Percentiles rank a stretch among this genome's conserved stretches.
Evolutionary conservation across 768 basidiomycete genomes (phyloP).

Genomic region (Russula griseocarnosa): DNA sequence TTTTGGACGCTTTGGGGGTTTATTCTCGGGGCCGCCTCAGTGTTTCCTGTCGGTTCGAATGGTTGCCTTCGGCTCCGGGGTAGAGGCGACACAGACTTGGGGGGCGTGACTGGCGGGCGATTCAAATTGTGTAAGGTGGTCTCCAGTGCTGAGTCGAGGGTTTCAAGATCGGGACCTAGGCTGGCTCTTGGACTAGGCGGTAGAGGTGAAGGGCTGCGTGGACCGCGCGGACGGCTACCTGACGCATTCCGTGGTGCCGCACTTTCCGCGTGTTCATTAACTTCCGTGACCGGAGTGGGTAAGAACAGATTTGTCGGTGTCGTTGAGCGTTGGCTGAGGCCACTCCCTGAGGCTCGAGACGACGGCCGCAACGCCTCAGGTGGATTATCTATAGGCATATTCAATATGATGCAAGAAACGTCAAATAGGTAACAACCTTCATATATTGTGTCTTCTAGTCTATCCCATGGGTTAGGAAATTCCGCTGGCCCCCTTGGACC

Average conservation of each 20-base stretch:
- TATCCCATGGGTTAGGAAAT: conserved; percentile 36
- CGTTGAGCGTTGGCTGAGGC: conserved; percentile 42
- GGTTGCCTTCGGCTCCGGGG: conserved; percentile 71
- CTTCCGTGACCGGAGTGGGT: conserved; percentile 41
- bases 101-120: conserved; percentile 31
- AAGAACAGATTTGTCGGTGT: conserved; percentile 42
- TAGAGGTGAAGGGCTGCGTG: conserved; percentile 69
- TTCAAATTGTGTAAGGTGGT: conserved; percentile 35
- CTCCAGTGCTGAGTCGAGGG: conserved; percentile 47
- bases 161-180: conserved; percentile 39
- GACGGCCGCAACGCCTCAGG: conserved; percentile 51
- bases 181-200: conserved; percentile 45
- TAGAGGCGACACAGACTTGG: conserved; percentile 45
- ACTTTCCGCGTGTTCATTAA: conserved; percentile 40
- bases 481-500: conserved; percentile 44
- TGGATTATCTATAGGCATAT: conserved; percentile 49
- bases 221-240: conserved; percentile 65
- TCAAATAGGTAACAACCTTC: conserved; percentile 50
- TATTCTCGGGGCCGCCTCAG: conserved; percentile 51
- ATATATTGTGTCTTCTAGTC: conserved; percentile 65
- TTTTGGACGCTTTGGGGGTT: conserved; percentile 32
- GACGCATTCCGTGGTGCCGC: conserved; percentile 47
- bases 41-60: conserved; percentile 51
- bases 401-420: conserved; percentile 8
- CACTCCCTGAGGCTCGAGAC: conserved; percentile 49